phyloP scores from a whole-genome alignment of 2,329 filamentous ascomycete species.

The Pochonia chlamydosporia region DNA sequence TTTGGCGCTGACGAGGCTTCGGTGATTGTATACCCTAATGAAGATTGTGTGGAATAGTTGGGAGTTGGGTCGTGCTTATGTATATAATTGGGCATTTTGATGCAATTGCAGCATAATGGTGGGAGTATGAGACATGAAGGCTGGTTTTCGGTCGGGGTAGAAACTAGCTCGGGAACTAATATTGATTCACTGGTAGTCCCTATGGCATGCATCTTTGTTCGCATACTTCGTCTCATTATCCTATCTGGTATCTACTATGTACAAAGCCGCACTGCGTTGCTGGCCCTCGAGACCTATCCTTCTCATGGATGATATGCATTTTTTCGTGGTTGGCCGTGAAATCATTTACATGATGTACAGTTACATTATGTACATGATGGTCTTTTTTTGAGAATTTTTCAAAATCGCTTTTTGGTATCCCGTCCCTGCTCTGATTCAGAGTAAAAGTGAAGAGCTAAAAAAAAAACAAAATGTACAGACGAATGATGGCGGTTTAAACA shows the following conservation, averaged over 20 bases:
- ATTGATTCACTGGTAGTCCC: too few species aligned
- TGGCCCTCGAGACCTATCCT: not conserved
- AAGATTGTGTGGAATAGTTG: too few species aligned
- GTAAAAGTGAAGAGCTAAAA: not conserved
- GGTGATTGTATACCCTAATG: constrained; percentile 11
- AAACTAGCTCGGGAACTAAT: too few species aligned
- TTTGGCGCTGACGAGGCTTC: constrained; percentile 34
- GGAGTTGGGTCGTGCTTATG: not conserved
- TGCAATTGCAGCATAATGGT: too few species aligned
- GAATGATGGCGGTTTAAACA: not conserved
- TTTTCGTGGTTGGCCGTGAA: not conserved
- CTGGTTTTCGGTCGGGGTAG: too few species aligned
- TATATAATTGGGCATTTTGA: too few species aligned
- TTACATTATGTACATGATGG: not conserved
- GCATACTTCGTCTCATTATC: too few species aligned
- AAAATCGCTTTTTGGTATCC: not conserved
- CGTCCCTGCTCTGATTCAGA: too few species aligned
- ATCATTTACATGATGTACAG: not conserved
- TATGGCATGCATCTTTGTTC: too few species aligned
- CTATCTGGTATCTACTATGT: constrained; percentile 4
- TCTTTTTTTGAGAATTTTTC: constrained; percentile 1
- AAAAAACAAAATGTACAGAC: not conserved
- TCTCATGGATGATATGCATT: not conserved
- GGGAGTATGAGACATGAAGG: too few species aligned
- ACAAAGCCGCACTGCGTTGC: not conserved